Conservation (phyloP, 495 filamentous ascomycete species). For the Parathielavia hyrcaniae region DNA sequence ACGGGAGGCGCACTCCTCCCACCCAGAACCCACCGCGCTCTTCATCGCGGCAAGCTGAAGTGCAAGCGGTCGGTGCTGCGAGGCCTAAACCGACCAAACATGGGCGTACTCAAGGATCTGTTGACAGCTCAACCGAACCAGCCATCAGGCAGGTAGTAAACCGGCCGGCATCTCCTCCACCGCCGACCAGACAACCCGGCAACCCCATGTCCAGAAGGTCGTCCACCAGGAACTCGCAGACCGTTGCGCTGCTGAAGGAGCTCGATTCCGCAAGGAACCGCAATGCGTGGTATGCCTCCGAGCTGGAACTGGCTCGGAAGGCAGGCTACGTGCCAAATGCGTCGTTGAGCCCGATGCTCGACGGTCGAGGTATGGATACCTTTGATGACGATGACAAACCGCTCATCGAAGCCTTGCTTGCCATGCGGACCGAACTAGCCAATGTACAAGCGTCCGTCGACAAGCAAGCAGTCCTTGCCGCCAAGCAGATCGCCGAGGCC, state of each 20-base stretch:
- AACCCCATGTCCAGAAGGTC: conserved; percentile 45
- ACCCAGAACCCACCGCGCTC: conserved; percentile 24
- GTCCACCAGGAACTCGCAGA: conserved; percentile 51
- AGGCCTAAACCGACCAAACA: conserved; percentile 34
- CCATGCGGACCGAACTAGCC: conserved; percentile 77
- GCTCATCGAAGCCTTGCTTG: conserved; percentile 84
- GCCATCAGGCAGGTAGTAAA: conserved; percentile 36
- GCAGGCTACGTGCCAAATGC: conserved; percentile 74
- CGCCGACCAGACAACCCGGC: conserved; percentile 46
- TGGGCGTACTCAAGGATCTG: conserved; percentile 42
- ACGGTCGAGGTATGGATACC: conserved; percentile 65
- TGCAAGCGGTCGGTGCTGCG: conserved; percentile 23
- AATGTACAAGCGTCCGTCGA: conserved; percentile 84
- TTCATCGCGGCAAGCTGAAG: conserved; percentile 30
- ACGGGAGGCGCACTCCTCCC: conserved; percentile 60
- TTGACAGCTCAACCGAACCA: conserved; percentile 47
- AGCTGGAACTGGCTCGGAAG: conserved; percentile 82
- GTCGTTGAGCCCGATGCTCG: conserved; percentile 65
- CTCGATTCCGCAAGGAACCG: conserved; percentile 73
- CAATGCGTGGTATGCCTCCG: conserved; percentile 96
- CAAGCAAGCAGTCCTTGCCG: conserved; percentile 73
- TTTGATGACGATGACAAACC: conserved; percentile 88
- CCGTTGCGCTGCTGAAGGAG: conserved; percentile 66
- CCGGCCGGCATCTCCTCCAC: conserved; percentile 48
- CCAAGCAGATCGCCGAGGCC: conserved; percentile 82